Evolutionary conservation across 331 rosid genomes (phyloP), one percentile per base, ranked within the genome.

Genomic region (Phaseolus coccineus): DNA sequence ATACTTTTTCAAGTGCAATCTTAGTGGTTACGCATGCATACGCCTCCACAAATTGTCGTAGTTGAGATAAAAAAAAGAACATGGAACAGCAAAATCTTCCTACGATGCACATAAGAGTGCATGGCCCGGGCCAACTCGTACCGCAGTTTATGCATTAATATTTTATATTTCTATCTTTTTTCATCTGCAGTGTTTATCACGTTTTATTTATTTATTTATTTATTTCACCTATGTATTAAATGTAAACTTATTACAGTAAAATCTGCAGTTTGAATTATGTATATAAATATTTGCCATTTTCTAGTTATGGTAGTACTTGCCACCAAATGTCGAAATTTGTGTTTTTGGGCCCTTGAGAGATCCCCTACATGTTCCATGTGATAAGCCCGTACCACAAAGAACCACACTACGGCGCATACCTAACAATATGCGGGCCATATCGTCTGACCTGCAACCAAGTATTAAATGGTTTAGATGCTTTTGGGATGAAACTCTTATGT

Each of bases 361-460:
- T 4, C 28, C 47, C 15, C 4, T 8, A 39, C 71, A 39, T 40
- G 72, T 11, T 40, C 31, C 33, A 11, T 52, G 39, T 27, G 79
- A 74, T 28, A 19, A 59, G 50, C 57, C 69, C 71, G 19, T 16
- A 48, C 47, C 62, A 47, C n/a, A 47, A 74, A 12, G 30, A 65
- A 31, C 28, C 16, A 6, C 40, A 40, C 37, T 52, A 58, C 30
- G 16, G 25, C 9, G 39, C 31, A 58, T 22, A 59, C 44, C n/a
- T 27, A 64, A 64, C 52, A 33, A 11, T 53, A n/a, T 16, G 79
- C 12, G 37, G 75, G 57, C 33, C 75, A 66, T 39, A 9, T 27
- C 39, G 7, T 16, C 15, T 53, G 74, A 50, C 30, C 27, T 59
- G 48, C 28, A 51, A 51, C 12, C 14, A 30, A 61, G 30, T 10